A percentile compares a stretch with the other conserved stretches of the same genome.
Conservation (phyloP, 441 rosid genomes). For the Erodium texanum region DNA sequence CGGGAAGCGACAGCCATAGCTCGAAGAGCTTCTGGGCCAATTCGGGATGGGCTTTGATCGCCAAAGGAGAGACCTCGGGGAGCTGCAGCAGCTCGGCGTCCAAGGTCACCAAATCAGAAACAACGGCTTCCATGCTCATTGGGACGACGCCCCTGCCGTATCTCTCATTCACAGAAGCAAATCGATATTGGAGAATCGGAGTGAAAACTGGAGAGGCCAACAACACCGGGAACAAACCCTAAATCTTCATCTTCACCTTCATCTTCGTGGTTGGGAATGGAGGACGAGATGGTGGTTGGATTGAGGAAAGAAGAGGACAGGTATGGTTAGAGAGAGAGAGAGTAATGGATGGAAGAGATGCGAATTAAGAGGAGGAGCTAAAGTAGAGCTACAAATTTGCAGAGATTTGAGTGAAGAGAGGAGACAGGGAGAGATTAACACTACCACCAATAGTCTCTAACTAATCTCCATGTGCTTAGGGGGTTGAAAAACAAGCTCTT, state of each 20-base stretch:
- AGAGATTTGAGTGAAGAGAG: neutral
- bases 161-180: too few species aligned
- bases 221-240: slow-evolving; percentile 4
- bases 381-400: neutral
- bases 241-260: neutral
- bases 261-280: neutral
- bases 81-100: slow-evolving; percentile 82
- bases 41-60: slow-evolving; percentile 54
- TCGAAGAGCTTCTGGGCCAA: slow-evolving; percentile 75
- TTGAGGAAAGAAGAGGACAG: neutral
- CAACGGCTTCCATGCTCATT: slow-evolving; percentile 38
- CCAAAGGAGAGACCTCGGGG: slow-evolving; percentile 63
- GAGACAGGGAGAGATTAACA: neutral
- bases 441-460: too few species aligned
- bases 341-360: slow-evolving; percentile 9
- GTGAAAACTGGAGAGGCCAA: neutral
- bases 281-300: slow-evolving; percentile 15
- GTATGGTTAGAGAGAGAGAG: neutral
- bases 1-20: slow-evolving; percentile 91
- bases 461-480: too few species aligned
- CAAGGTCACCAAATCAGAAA: slow-evolving; percentile 49
- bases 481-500: too few species aligned
- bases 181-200: slow-evolving; percentile 19
- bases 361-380: neutral
- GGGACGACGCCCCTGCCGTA: neutral